These are phyloP conservation scores for Chaetoscypha palmicola DNA, from an alignment of 2,329 filamentous ascomycete species.

Conservation along the genomic window DNA sequence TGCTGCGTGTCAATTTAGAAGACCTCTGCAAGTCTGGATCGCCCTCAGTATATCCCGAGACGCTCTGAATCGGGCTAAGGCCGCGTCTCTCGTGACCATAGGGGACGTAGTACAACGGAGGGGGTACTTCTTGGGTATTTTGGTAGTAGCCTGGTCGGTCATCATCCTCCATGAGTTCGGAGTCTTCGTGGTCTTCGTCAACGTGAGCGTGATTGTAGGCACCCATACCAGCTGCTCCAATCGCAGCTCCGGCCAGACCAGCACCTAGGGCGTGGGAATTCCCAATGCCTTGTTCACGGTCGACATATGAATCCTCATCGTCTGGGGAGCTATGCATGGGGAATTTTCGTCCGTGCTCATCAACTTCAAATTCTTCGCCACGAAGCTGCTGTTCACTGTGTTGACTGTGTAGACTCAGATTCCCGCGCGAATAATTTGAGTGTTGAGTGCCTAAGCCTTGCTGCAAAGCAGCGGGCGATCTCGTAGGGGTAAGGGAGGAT, in stretches of 20 bases:
- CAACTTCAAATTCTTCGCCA: constrained; percentile 28
- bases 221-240: constrained; percentile 34
- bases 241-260: constrained; percentile 23
- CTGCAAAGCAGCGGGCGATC: constrained; percentile 49
- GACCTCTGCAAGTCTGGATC: constrained; percentile 53
- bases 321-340: constrained; percentile 23
- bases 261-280: constrained; percentile 19
- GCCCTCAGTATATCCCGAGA: constrained; percentile 75
- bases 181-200: constrained; percentile 25
- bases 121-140: constrained; percentile 51
- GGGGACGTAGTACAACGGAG: constrained; percentile 58
- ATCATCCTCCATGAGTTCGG: constrained; percentile 23
- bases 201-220: constrained; percentile 35
- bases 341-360: constrained; percentile 31
- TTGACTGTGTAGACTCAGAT: constrained; percentile 39
- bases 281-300: constrained; percentile 29
- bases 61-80: constrained; percentile 84
- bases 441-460: constrained; percentile 61
- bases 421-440: constrained; percentile 36
- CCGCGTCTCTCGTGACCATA: constrained; percentile 63
- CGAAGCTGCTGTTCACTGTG: constrained; percentile 40
- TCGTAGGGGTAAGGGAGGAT: constrained; percentile 54
- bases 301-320: constrained; percentile 22
- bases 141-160: constrained; percentile 36
- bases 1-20: constrained; percentile 45